These are phyloP conservation scores for Rhododendron kiyosumense DNA, from an alignment of 148 eudicot genomes.

Conservation along the genomic window DNA sequence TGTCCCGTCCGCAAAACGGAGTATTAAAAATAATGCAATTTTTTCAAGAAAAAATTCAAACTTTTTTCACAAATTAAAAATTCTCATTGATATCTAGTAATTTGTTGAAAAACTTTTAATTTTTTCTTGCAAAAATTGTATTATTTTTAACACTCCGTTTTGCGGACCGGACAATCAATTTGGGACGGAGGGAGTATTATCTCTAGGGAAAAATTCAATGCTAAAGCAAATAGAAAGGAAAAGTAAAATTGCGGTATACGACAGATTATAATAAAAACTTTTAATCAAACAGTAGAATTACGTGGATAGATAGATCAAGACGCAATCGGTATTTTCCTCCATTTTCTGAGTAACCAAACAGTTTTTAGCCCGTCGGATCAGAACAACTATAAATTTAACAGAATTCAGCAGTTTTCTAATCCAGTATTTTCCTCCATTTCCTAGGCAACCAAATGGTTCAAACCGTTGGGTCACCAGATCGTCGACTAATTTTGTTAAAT, in stretches of 20 bases:
- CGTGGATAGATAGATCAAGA: background rate
- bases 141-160: too few relatives aligned
- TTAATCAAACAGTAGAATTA: background rate
- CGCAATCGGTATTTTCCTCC: background rate
- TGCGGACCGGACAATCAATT: too few relatives aligned
- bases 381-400: background rate
- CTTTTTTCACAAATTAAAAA: too few relatives aligned
- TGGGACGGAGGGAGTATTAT: too few relatives aligned
- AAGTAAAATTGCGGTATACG: background rate
- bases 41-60: too few relatives aligned
- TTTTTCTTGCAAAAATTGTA: too few relatives aligned
- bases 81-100: too few relatives aligned
- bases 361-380: background rate
- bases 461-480: background rate
- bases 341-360: background rate
- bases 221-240: background rate
- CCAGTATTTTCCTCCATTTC: background rate
- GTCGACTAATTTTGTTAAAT: background rate
- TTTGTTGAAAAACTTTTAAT: too few relatives aligned
- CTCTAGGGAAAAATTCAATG: background rate
- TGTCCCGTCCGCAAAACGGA: too few relatives aligned
- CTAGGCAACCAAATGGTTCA: constrained; percentile 1
- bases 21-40: too few relatives aligned
- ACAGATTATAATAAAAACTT: background rate
- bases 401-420: background rate